Evolutionary conservation across 2,329 filamentous ascomycete genomes (phyloP).

Genomic region (Trichoderma hamatum): DNA sequence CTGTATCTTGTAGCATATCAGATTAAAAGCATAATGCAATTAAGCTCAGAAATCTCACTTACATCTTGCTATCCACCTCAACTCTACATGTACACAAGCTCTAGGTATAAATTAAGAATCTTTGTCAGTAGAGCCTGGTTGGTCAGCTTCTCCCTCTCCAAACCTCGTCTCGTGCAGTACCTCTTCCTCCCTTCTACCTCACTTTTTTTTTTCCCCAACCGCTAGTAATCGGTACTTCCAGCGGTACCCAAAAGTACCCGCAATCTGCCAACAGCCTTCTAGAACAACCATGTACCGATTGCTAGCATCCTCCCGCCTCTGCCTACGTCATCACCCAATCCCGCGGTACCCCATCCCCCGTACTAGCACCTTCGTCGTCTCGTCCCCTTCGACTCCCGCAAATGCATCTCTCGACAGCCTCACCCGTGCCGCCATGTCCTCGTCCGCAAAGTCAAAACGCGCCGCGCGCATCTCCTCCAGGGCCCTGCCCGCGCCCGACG

Average conservation of each 20-base stretch:
- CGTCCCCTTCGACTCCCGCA: background rate
- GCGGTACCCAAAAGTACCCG: background rate
- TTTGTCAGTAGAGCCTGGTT: background rate
- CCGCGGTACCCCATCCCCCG: background rate
- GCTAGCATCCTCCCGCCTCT: background rate
- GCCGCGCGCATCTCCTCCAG: background rate
- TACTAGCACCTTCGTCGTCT: background rate
- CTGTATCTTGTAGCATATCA: background rate
- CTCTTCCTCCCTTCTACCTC: background rate
- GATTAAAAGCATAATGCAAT: background rate
- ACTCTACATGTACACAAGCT: background rate
- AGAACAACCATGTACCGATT: background rate
- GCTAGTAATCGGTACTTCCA: background rate
- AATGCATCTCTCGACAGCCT: background rate
- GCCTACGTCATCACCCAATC: constrained; percentile 15
- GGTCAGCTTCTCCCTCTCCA: background rate
- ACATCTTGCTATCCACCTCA: too few relatives aligned
- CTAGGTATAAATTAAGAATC: background rate
- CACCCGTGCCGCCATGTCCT: background rate
- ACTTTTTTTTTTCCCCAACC: background rate
- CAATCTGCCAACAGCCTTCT: background rate
- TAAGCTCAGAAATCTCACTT: background rate
- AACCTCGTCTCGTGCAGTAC: background rate
- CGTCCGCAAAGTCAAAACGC: background rate
- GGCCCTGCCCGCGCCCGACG: background rate